phyloP scores from a whole-genome alignment of 164 flowering plant species.

The Taxillus chinensis region DNA sequence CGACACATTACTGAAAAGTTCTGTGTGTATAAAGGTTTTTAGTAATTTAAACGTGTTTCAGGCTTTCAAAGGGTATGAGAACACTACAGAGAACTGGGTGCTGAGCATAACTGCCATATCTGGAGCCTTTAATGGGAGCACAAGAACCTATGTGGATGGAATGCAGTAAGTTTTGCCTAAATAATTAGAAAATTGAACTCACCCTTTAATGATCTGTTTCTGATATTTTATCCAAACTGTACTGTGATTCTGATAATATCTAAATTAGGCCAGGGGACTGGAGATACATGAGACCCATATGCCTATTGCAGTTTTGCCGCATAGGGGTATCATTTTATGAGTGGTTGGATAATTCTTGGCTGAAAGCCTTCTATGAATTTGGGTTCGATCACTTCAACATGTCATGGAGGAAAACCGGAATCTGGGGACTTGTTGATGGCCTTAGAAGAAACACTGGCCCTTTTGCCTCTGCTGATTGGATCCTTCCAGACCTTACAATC shows the following conservation, averaged over 20 bases:
- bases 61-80: slow-evolving; percentile 76
- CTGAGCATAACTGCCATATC: slow-evolving; percentile 85
- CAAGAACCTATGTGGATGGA: slow-evolving; percentile 93
- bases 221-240: not conserved
- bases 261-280: slow-evolving; percentile 76
- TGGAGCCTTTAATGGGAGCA: slow-evolving; percentile 94
- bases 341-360: slow-evolving; percentile 79
- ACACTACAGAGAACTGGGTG: slow-evolving; percentile 90
- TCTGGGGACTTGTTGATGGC: slow-evolving; percentile 75
- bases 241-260: not conserved
- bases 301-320: slow-evolving; percentile 73
- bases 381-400: slow-evolving; percentile 93
- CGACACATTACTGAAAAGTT: no score
- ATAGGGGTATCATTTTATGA: slow-evolving; percentile 74
- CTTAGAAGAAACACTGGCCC: slow-evolving; percentile 87
- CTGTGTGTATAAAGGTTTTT: no score
- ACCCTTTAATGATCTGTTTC: not conserved
- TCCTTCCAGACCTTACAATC: slow-evolving; percentile 87
- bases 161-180: slow-evolving; percentile 59
- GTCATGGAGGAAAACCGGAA: slow-evolving; percentile 70
- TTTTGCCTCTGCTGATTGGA: slow-evolving; percentile 93
- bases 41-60: slow-evolving; percentile 12
- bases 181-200: no score
- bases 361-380: slow-evolving; percentile 77
- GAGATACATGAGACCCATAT: slow-evolving; percentile 59